These are phyloP conservation scores for Fusarium pseudonygamai DNA, from an alignment of 2,329 filamentous ascomycete genomes.

Conservation along the genomic window DNA sequence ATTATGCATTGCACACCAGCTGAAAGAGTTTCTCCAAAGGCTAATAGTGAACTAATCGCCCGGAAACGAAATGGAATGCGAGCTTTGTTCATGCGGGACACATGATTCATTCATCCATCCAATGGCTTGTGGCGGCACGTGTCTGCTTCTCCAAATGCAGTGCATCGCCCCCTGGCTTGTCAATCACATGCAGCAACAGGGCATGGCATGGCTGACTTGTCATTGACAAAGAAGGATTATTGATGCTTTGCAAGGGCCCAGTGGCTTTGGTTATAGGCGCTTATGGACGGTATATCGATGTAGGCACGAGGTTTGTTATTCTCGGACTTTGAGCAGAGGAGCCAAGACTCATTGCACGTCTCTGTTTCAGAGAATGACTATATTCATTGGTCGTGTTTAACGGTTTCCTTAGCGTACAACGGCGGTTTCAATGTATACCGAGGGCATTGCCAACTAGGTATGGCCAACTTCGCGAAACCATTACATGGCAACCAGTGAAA, in stretches of 20 bases:
- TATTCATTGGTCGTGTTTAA: not conserved
- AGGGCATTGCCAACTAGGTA: not conserved
- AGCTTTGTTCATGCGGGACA: conserved; percentile 18
- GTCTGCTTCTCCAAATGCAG: conserved; percentile 1
- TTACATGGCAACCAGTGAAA: not conserved
- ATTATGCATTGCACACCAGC: not conserved
- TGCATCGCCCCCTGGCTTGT: conserved; percentile 9
- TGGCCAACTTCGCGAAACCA: not conserved
- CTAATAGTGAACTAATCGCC: not conserved
- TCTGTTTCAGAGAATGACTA: not conserved
- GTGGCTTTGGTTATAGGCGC: not conserved
- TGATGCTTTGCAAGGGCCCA: not conserved
- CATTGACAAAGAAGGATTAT: not conserved
- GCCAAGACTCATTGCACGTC: not conserved
- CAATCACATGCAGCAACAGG: conserved; percentile 20
- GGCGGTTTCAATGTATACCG: not conserved
- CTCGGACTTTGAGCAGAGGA: not conserved
- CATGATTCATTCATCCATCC: conserved; percentile 31
- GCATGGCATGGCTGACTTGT: conserved; percentile 2
- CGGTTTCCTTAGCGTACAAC: too few relatives aligned
- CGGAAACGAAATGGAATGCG: conserved; percentile 18
- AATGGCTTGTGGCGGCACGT: conserved; percentile 24
- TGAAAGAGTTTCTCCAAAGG: not conserved
- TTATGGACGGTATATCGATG: not conserved
- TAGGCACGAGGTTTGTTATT: too few relatives aligned